phyloP scores from a whole-genome alignment of 23 red algal species.

The Gracilaria caudata region DNA sequence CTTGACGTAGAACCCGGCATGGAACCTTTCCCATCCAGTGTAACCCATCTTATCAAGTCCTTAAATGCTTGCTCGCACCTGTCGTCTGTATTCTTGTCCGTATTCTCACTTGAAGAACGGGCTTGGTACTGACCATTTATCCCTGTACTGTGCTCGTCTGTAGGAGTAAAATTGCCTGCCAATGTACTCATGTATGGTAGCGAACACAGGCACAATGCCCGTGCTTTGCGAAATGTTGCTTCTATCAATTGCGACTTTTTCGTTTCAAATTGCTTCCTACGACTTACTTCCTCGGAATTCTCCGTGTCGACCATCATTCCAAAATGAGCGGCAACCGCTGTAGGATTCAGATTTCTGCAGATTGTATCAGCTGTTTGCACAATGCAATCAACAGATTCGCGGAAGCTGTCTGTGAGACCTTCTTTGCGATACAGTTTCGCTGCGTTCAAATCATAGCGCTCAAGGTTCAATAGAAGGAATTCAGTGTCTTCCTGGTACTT shows the following conservation, averaged over 20 bases:
- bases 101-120: slow-evolving; percentile 4
- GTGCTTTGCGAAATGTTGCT: slow-evolving; percentile 61
- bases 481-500: slow-evolving; percentile 57
- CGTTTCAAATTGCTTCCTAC: slow-evolving; percentile 63
- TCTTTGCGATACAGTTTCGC: slow-evolving; percentile 23
- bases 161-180: too few relatives aligned
- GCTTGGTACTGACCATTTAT: neutral
- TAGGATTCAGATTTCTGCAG: slow-evolving; percentile 22
- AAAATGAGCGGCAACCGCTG: slow-evolving; percentile 67
- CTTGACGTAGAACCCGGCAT: slow-evolving; percentile 27
- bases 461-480: slow-evolving; percentile 48
- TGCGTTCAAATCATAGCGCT: slow-evolving; percentile 46
- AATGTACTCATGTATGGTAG: neutral
- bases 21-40: slow-evolving; percentile 58
- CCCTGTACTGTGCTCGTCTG: neutral
- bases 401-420: neutral
- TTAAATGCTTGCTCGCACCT: slow-evolving; percentile 52
- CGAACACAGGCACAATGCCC: slow-evolving; percentile 39
- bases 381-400: slow-evolving; percentile 20
- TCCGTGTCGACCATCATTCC: slow-evolving; percentile 68
- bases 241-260: slow-evolving; percentile 49
- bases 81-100: neutral
- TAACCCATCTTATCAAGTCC: slow-evolving; percentile 54
- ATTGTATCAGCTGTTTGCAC: slow-evolving; percentile 34
- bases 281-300: slow-evolving; percentile 13